Percentiles rank a stretch among this genome's conserved stretches.
These are phyloP conservation scores for Lentinula sp. DNA, from an alignment of 768 basidiomycete genomes.

Conservation along the genomic window DNA sequence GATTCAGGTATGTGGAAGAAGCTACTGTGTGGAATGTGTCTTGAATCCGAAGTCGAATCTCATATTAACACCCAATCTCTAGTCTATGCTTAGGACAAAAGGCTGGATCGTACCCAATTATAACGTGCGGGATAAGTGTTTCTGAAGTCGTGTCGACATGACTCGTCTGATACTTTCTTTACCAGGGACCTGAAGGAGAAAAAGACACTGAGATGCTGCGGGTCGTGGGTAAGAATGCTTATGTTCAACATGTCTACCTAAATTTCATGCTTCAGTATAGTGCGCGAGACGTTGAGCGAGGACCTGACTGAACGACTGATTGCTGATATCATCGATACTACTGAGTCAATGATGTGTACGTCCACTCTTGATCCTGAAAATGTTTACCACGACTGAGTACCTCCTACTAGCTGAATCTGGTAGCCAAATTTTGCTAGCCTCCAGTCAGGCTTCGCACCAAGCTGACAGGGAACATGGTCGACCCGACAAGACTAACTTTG, in stretches of 20 bases:
- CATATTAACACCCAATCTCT: conserved; percentile 2
- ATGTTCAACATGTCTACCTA: background rate
- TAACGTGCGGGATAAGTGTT: conserved; percentile 19
- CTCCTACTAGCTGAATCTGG: background rate
- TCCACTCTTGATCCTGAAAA: conserved; percentile 1
- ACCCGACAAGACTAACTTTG: conserved; percentile 35
- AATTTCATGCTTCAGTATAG: conserved; percentile 11
- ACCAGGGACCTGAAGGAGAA: conserved; percentile 41
- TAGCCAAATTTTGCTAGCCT: background rate
- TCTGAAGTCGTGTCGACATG: background rate
- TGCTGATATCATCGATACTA: conserved; percentile 41
- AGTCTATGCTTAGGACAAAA: conserved; percentile 40
- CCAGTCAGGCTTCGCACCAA: conserved; percentile 14
- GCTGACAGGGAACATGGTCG: conserved; percentile 34
- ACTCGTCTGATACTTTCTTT: background rate
- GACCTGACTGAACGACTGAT: conserved; percentile 45
- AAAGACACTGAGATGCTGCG: conserved; percentile 53
- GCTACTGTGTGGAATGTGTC: too few species aligned
- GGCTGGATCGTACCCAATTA: conserved; percentile 65
- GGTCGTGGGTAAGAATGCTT: conserved; percentile 37
- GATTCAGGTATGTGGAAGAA: conserved; percentile 30
- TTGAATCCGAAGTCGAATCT: background rate
- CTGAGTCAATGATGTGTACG: conserved; percentile 41
- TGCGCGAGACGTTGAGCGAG: conserved; percentile 50
- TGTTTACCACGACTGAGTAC: background rate